These are phyloP conservation scores for Galerina sulciceps DNA, from an alignment of 768 basidiomycete genomes.

Conservation along the genomic window DNA sequence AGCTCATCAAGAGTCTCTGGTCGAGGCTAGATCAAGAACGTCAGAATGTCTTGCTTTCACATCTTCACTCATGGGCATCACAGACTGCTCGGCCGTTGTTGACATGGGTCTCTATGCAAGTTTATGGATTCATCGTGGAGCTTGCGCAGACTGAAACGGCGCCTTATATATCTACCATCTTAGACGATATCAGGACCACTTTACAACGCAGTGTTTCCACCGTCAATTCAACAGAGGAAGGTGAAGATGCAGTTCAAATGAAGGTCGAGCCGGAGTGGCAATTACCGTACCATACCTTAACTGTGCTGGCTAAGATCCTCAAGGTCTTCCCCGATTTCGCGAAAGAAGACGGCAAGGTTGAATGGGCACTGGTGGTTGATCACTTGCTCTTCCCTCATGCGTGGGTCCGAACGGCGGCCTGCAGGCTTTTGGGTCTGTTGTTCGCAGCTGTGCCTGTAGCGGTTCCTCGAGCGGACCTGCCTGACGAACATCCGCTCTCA, in stretches of 20 bases:
- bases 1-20: slow-evolving; percentile 80
- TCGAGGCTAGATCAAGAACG: slow-evolving; percentile 65
- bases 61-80: slow-evolving; percentile 80
- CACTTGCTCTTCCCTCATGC: slow-evolving; percentile 90
- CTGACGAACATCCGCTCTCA: slow-evolving; percentile 53
- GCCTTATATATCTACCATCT: slow-evolving; percentile 49
- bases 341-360: slow-evolving; percentile 47
- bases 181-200: slow-evolving; percentile 60
- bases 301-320: slow-evolving; percentile 65
- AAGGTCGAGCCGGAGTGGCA: slow-evolving; percentile 78
- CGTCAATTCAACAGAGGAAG: slow-evolving; percentile 44
- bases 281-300: slow-evolving; percentile 79
- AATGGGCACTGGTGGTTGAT: slow-evolving; percentile 65
- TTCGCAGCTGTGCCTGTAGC: slow-evolving; percentile 58
- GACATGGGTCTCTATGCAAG: slow-evolving; percentile 75
- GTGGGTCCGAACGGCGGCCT: slow-evolving; percentile 88
- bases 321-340: slow-evolving; percentile 57
- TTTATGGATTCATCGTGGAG: slow-evolving; percentile 84
- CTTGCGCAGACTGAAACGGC: slow-evolving; percentile 52
- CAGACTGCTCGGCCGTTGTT: slow-evolving; percentile 65
- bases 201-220: slow-evolving; percentile 47
- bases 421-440: slow-evolving; percentile 73
- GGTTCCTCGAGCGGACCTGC: slow-evolving; percentile 35
- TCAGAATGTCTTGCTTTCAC: slow-evolving; percentile 60
- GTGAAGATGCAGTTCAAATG: slow-evolving; percentile 44